These are phyloP conservation scores for Trichoderma citrinoviride DNA, from an alignment of 2,329 filamentous ascomycete species.

Conservation along the genomic window DNA sequence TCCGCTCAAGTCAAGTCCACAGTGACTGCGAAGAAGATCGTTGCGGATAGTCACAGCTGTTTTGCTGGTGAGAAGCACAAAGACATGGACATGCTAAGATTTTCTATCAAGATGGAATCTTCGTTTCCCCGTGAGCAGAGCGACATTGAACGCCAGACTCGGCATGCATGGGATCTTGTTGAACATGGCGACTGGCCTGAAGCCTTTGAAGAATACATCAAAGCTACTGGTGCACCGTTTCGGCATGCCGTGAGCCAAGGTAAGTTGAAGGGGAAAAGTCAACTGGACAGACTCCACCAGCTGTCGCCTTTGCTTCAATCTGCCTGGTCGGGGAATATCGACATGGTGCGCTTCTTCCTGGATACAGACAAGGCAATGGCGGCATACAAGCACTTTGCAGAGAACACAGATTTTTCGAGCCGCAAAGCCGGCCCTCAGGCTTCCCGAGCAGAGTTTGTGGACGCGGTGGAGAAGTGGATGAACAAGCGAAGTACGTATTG, in stretches of 20 bases:
- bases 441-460: neutral
- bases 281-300: neutral
- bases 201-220: neutral
- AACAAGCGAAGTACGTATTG: neutral
- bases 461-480: neutral
- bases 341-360: neutral
- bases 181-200: constrained; percentile 2
- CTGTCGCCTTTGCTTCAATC: neutral
- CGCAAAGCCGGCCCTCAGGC: neutral
- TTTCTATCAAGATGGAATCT: neutral
- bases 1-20: neutral
- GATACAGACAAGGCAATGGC: neutral
- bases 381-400: constrained; percentile 1
- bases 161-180: neutral
- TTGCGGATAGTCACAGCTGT: neutral
- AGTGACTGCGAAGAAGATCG: neutral
- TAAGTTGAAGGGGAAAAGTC: neutral
- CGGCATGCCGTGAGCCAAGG: neutral
- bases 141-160: neutral
- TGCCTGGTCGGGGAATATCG: neutral
- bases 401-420: neutral
- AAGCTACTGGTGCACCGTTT: constrained; percentile 4
- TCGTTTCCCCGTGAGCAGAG: neutral
- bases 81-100: neutral
- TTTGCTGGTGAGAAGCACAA: neutral